Evolutionary conservation across 2,329 filamentous ascomycete genomes (phyloP), one percentile per base, ranked within the genome.

Genomic region (Xylaria sp.): DNA sequence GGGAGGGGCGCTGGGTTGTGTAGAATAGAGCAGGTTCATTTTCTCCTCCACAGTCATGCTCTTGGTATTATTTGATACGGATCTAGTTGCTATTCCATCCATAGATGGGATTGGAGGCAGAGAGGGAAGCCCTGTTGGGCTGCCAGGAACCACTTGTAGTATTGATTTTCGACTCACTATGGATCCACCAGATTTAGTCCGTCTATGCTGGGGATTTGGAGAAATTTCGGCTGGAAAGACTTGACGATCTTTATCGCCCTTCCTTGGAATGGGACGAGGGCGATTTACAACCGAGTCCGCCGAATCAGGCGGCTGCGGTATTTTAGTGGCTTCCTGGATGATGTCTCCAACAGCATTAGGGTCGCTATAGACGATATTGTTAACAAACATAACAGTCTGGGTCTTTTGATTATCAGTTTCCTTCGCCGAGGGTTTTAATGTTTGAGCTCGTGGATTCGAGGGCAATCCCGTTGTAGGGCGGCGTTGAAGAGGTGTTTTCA

Each of bases 31-130:
- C 5, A 87, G 76, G 1, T 81, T 79, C 79, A 89, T 86, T 75
- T 88, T 89, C 73, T 89, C 87, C 61, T 88, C 81, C 69, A 87
- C 84, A 0, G 85, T 87, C 87, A 88, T 89, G 74, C 85, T 88
- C 76, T 84, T 85, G 2, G 85, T 87, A 69, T 86, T 78, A 68
- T 87, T 88, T 2, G 86, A 84, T 6, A 82, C 80, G 20, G 86
- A 80, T 18, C 84, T 77, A 48, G 77, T 67, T 7, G 80, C 73
- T 18, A 78, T 74, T 28, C 80, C 79, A 20, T 82, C 80, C 66
- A 79, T 85, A 59, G 81, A 82, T 1, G 87, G 85, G 0, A 84
- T 80, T 20, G 81, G 78, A 7, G 85, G 85, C n/a, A 88, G 80
- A 25, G 86, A 84, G 7, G 86, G 85, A n/a, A 88, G 80, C 59